Conservation (phyloP, 116 monocot species). For the Cymodocea nodosa region DNA sequence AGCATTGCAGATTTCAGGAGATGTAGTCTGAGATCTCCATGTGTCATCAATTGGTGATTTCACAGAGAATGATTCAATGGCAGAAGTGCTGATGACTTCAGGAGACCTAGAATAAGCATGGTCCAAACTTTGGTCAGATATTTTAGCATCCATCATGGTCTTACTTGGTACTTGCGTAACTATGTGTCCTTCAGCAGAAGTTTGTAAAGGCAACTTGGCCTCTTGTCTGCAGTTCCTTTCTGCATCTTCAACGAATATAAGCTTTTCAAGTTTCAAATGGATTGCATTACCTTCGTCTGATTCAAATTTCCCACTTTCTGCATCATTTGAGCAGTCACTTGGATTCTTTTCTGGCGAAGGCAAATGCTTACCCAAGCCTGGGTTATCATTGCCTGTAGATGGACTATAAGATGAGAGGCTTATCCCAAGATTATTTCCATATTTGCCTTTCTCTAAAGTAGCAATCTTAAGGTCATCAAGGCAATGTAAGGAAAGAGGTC, state of each 20-base stretch:
- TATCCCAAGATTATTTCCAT: constrained; percentile 2
- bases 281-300: constrained; percentile 3
- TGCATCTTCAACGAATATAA: not conserved
- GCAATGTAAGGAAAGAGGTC: constrained; percentile 10
- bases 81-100: constrained; percentile 8
- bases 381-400: constrained; percentile 3
- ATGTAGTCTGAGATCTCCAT: constrained; percentile 1
- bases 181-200: constrained; percentile 10
- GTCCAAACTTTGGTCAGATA: constrained; percentile 8
- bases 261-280: not conserved
- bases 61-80: constrained; percentile 21
- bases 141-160: constrained; percentile 10
- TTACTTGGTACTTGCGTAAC: constrained; percentile 11
- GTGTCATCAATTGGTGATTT: constrained; percentile 8
- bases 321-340: constrained; percentile 4
- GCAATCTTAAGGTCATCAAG: constrained; percentile 1
- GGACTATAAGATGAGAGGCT: constrained; percentile 5
- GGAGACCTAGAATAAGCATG: not conserved
- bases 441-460: constrained; percentile 8
- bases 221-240: constrained; percentile 13
- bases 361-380: constrained; percentile 2
- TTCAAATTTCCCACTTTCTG: constrained; percentile 4
- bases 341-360: constrained; percentile 1
- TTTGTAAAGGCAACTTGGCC: constrained; percentile 8
- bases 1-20: not conserved